These are phyloP conservation scores for Pestalotiopsis fici DNA, from an alignment of 2,329 filamentous ascomycete species.

Conservation along the genomic window DNA sequence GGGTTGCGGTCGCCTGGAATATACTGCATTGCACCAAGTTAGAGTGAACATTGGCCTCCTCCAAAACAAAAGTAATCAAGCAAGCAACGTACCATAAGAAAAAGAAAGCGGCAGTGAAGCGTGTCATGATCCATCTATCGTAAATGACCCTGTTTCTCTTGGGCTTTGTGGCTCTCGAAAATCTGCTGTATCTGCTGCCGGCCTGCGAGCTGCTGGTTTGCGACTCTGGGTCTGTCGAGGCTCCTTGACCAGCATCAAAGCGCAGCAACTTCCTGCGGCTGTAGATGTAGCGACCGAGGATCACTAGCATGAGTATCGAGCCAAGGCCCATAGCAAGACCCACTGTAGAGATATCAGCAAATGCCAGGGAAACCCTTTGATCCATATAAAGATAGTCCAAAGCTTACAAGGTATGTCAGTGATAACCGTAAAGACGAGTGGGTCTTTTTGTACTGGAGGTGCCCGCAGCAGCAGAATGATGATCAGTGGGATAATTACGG, in stretches of 20 bases:
- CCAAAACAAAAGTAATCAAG: neutral
- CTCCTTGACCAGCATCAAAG: slow-evolving; percentile 8
- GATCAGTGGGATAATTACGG: slow-evolving; percentile 20
- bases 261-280: slow-evolving; percentile 11
- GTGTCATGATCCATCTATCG: slow-evolving; percentile 18
- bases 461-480: slow-evolving; percentile 18
- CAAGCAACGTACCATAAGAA: slow-evolving; percentile 12
- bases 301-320: slow-evolving; percentile 15
- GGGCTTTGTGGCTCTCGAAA: neutral
- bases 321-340: slow-evolving; percentile 14
- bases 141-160: slow-evolving; percentile 11
- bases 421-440: slow-evolving; percentile 16
- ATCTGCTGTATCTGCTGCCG: neutral
- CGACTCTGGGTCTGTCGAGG: neutral
- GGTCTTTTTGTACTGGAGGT: slow-evolving; percentile 14
- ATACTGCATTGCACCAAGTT: neutral
- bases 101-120: slow-evolving; percentile 15
- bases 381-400: neutral
- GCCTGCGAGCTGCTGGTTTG: neutral
- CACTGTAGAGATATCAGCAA: neutral
- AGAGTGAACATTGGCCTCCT: neutral
- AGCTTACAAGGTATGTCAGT: slow-evolving; percentile 23
- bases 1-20: slow-evolving; percentile 12
- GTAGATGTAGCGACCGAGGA: slow-evolving; percentile 15
- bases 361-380: neutral